Percentiles rank a stretch among this genome's conserved stretches.
Evolutionary conservation across 768 basidiomycete genomes (phyloP).

Genomic region (Lanmaoa rubissima): DNA sequence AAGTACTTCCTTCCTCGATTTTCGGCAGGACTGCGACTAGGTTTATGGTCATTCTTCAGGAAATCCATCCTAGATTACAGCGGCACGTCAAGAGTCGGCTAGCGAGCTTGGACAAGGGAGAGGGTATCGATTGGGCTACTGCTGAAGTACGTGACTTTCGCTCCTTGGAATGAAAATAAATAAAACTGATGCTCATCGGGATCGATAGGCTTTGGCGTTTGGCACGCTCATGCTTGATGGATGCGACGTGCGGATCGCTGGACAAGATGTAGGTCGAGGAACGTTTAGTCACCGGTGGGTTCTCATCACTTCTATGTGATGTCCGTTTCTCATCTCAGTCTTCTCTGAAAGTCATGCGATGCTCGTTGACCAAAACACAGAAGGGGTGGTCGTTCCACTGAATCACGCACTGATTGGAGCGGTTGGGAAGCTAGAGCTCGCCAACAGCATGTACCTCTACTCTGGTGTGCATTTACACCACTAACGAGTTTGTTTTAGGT

Average conservation of each 20-base stretch:
- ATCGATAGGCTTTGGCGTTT: constrained; percentile 73
- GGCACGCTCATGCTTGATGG: constrained; percentile 84
- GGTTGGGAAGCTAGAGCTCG: constrained; percentile 73
- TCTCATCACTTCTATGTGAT: background rate
- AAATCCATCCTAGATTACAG: constrained; percentile 74
- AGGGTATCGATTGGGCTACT: constrained; percentile 85
- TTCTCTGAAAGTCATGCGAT: constrained; percentile 66
- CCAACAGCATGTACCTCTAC: constrained; percentile 64
- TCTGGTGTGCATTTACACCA: background rate
- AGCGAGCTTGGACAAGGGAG: constrained; percentile 62
- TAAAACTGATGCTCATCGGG: background rate
- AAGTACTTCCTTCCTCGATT: constrained; percentile 26
- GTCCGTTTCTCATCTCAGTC: background rate
- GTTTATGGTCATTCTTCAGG: constrained; percentile 40
- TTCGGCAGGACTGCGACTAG: background rate
- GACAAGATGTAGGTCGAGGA: constrained; percentile 90
- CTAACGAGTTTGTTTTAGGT: constrained; percentile 39
- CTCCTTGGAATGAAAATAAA: background rate
- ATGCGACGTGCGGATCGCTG: constrained; percentile 82
- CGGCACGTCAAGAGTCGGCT: constrained; percentile 78
- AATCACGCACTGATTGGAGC: constrained; percentile 60
- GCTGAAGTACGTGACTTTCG: constrained; percentile 59
- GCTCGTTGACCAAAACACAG: constrained; percentile 85
- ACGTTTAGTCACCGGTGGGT: constrained; percentile 78
- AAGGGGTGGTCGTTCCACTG: constrained; percentile 76